phyloP scores from a whole-genome alignment of 495 filamentous ascomycete genomes.

The Ramalina intermedia region DNA sequence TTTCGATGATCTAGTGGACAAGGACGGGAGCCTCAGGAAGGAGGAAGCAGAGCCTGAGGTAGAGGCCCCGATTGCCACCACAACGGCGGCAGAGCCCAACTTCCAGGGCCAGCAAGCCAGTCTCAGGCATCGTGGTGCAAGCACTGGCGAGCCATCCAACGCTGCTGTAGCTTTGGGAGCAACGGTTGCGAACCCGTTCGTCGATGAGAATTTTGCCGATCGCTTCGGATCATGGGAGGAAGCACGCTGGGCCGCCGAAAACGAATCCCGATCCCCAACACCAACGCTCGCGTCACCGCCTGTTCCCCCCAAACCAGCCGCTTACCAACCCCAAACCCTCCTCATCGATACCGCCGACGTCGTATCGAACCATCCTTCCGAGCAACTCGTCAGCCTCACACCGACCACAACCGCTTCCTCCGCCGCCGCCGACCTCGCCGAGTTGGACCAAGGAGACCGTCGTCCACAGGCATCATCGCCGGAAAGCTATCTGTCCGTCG shows the following conservation, averaged over 20 bases:
- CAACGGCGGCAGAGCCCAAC: slow-evolving; percentile 28
- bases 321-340: slow-evolving; percentile 7
- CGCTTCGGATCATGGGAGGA: not conserved
- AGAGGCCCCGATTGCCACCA: slow-evolving; percentile 17
- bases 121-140: slow-evolving; percentile 26
- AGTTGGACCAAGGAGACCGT: slow-evolving; percentile 17
- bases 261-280: not conserved
- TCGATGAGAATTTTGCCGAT: slow-evolving; percentile 28
- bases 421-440: slow-evolving; percentile 17
- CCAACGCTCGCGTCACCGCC: slow-evolving; percentile 4
- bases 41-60: slow-evolving; percentile 2
- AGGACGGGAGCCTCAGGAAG: slow-evolving; percentile 32
- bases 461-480: slow-evolving; percentile 23
- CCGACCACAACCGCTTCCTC: slow-evolving; percentile 21
- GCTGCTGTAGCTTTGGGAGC: slow-evolving; percentile 34
- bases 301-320: slow-evolving; percentile 6
- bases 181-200: slow-evolving; percentile 44
- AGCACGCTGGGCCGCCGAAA: not conserved
- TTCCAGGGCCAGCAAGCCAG: slow-evolving; percentile 22
- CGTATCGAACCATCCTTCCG: slow-evolving; percentile 24
- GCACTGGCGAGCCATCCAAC: slow-evolving; percentile 20
- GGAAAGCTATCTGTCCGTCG: slow-evolving; percentile 19
- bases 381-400: slow-evolving; percentile 30
- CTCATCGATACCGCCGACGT: slow-evolving; percentile 22
- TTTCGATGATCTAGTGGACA: slow-evolving; percentile 42